These are phyloP conservation scores for Neurospora sp. DNA, from an alignment of 2,329 filamentous ascomycete species.

Conservation along the genomic window DNA sequence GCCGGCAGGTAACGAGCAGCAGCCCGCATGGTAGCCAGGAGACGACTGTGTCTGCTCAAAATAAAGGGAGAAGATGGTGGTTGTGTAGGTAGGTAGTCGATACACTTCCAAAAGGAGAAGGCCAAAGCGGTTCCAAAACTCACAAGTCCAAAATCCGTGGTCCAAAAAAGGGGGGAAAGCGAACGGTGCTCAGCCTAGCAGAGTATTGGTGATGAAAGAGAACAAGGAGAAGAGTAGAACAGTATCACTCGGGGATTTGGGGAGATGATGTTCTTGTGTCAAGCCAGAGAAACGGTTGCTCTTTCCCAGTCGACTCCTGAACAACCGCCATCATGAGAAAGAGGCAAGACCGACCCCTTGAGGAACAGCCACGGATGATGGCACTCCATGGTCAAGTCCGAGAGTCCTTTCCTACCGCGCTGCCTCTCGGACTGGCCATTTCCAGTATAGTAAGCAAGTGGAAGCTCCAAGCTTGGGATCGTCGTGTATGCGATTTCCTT, in stretches of 20 bases:
- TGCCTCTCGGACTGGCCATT: not conserved
- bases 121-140: constrained; percentile 9
- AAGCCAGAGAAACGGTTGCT: not conserved
- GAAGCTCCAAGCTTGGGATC: not conserved
- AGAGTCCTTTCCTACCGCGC: not conserved
- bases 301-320: not conserved
- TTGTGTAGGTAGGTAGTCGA: not conserved
- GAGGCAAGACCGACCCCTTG: not conserved
- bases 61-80: not conserved
- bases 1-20: constrained; percentile 3
- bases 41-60: not conserved
- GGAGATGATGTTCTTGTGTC: not conserved
- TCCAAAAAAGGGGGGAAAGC: constrained; percentile 3
- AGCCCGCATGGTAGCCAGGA: constrained; percentile 4
- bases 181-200: constrained; percentile 1
- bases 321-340: not conserved
- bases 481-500: not conserved
- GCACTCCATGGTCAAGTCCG: not conserved
- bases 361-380: not conserved
- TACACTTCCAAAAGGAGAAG: constrained; percentile 8
- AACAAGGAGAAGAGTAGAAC: not conserved
- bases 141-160: constrained; percentile 4
- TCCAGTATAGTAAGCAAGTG: not conserved
- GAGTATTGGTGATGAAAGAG: not conserved
- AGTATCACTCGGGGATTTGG: not conserved